Base-by-base conservation (phyloP, 257 asterid genomes). In the Solanum sitiens region DNA sequence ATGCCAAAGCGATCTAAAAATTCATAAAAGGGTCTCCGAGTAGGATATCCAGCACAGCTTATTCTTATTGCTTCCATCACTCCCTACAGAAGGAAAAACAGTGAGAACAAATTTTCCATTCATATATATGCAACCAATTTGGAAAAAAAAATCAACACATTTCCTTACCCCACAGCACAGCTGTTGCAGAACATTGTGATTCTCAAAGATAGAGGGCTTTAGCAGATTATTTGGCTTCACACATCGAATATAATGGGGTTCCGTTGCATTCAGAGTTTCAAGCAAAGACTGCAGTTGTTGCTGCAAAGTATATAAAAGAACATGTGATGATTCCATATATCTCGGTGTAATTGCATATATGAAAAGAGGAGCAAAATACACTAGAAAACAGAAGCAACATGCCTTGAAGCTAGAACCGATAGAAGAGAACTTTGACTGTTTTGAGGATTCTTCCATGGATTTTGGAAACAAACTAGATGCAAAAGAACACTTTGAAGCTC, bases 61-160 rank as follows among this genome's bases (percentile, higher is more conserved):
- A 97, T 97, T 94, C 99, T 94, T 88, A 97, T 97, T 87, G 99
- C 99, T 91, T 97, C 99, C 98, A 97, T 93, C 90, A 97, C 99
- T 91, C 99, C 99, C 99, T 97, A 92, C 50, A 89, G 40, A 75
- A 47, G 27, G 18, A 73, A 32, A 23, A 13, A 45, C 5, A 39
- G 16, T 27, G 37, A 71, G 45, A 27, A 73, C 13, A 56, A 86
- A 86, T 27, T 42, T 73, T n/a, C 84, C 39, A 86, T 47, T 33
- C 83, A 86, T 44, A 50, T 30, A 13, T 20, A 73, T 8, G 37
- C 7, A 33, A 27, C 72, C 53, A 83, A 72, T 63, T 42, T 47
- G 37, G 30, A 27, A 23, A 56, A 83, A 56, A 79, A 11, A 86
- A 87, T 79, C 83, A 90, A 87, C 12, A 79, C 89, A 88, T 73